Evolutionary conservation across 2,329 filamentous ascomycete genomes (phyloP).

Genomic region (Diaporthe aspalathi): DNA sequence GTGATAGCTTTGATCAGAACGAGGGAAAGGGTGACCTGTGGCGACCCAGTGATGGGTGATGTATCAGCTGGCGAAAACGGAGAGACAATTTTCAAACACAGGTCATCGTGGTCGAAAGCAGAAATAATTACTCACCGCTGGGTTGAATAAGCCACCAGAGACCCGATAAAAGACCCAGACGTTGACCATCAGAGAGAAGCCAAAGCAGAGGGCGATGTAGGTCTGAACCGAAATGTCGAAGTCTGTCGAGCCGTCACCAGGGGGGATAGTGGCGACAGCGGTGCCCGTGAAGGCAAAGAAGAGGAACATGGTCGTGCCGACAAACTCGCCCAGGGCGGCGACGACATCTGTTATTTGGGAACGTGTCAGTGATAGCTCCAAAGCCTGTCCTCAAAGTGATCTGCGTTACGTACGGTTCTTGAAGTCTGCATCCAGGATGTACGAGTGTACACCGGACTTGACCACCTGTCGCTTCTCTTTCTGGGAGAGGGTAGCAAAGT

Average conservation of each 20-base stretch:
- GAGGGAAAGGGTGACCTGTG: constrained; percentile 65
- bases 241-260: constrained; percentile 14
- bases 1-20: constrained; percentile 67
- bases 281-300: constrained; percentile 55
- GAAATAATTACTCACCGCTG: constrained; percentile 41
- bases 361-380: background rate
- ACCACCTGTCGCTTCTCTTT: constrained; percentile 23
- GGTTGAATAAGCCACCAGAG: constrained; percentile 56
- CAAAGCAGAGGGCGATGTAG: constrained; percentile 56
- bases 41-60: background rate
- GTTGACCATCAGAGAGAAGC: constrained; percentile 58
- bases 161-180: constrained; percentile 63
- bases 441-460: constrained; percentile 7
- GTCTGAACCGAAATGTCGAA: constrained; percentile 42
- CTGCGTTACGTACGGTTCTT: constrained; percentile 11
- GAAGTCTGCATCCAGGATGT: background rate
- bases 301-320: constrained; percentile 57
- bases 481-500: constrained; percentile 11
- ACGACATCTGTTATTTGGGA: background rate
- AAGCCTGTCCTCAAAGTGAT: background rate
- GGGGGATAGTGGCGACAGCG: constrained; percentile 42
- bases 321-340: constrained; percentile 51
- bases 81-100: background rate
- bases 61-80: background rate
- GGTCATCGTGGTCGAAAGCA: background rate